A percentile compares a stretch with the other conserved stretches of the same genome.
Conservation (phyloP, 2,329 filamentous ascomycete species). For the Trichoderma koningii region DNA sequence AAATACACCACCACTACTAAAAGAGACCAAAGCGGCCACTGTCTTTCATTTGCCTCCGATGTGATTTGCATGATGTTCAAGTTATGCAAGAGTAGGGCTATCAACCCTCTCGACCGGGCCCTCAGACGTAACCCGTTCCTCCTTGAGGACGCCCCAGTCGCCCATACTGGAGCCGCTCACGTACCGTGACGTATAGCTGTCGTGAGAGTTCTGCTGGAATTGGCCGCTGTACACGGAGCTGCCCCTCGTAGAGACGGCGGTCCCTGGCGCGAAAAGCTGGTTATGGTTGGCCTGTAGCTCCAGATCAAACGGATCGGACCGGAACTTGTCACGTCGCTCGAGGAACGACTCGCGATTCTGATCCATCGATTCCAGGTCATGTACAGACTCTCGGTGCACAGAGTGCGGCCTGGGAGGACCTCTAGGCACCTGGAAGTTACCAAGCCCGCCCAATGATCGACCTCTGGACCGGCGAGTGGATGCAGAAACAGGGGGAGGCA, state of each 20-base stretch:
- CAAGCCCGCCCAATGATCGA: slow-evolving; percentile 43
- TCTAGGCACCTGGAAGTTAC: slow-evolving; percentile 37
- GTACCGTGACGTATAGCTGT: slow-evolving; percentile 48
- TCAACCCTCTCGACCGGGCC: slow-evolving; percentile 34
- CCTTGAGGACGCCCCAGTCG: slow-evolving; percentile 46
- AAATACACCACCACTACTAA: not conserved
- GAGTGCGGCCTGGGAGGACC: slow-evolving; percentile 40
- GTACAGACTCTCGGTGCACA: slow-evolving; percentile 44
- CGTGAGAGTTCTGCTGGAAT: not conserved
- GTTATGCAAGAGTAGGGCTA: slow-evolving; percentile 31
- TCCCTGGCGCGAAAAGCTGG: slow-evolving; percentile 30
- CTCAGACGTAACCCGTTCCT: slow-evolving; percentile 49
- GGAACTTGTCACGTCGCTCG: slow-evolving; percentile 56
- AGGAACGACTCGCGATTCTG: slow-evolving; percentile 48
- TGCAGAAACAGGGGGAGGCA: slow-evolving; percentile 31
- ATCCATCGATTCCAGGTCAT: no score
- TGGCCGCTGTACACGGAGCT: slow-evolving; percentile 51
- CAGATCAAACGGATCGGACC: slow-evolving; percentile 67
- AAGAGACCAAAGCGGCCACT: not conserved
- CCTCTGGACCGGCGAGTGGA: slow-evolving; percentile 52
- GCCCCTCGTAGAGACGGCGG: slow-evolving; percentile 7
- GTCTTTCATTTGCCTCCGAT: not conserved
- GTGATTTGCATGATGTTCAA: no score
- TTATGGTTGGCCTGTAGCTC: slow-evolving; percentile 44
- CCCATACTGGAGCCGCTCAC: slow-evolving; percentile 55